Percentiles rank a stretch among this genome's conserved stretches.
Conservation (phyloP, 768 basidiomycete species). For the Chalciporus sphaerocephalus region DNA sequence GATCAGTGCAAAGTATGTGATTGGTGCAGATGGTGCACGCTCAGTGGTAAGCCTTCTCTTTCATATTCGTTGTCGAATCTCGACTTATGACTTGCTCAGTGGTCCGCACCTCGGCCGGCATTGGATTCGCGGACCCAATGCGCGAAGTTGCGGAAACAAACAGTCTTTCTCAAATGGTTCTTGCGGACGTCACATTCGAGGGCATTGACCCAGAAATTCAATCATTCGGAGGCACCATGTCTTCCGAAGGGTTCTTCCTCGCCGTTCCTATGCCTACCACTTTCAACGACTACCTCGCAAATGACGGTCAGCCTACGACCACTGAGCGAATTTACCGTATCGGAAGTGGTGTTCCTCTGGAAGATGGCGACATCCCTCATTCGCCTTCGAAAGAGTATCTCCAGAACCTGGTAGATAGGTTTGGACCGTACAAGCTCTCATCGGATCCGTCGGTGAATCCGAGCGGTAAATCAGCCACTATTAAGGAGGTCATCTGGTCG, state of each 20-base stretch:
- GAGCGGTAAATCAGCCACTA: conserved; percentile 25
- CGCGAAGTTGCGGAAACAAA: conserved; percentile 25
- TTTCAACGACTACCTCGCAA: conserved; percentile 16
- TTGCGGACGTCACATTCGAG: conserved; percentile 20
- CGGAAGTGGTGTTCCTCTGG: conserved; percentile 37
- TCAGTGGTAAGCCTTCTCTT: conserved; percentile 36
- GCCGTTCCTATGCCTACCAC: conserved; percentile 10
- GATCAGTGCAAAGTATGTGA: conserved; percentile 42
- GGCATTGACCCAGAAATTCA: not conserved
- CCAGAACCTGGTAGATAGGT: conserved; percentile 40
- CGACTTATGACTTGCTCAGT: conserved; percentile 15
- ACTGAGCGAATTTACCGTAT: conserved; percentile 36
- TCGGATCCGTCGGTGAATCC: conserved; percentile 37
- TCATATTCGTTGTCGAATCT: not conserved
- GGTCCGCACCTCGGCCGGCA: conserved; percentile 42
- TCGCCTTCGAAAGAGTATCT: conserved; percentile 40
- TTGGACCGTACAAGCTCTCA: conserved; percentile 36
- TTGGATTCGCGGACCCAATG: conserved; percentile 44
- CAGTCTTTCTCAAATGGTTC: conserved; percentile 31
- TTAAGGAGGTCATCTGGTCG: conserved; percentile 42
- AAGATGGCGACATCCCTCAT: conserved; percentile 35
- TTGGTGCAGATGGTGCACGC: conserved; percentile 50
- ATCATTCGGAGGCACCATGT: not conserved
- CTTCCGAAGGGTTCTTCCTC: conserved; percentile 14
- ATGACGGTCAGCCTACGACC: conserved; percentile 9